Evolutionary conservation across 768 basidiomycete species (phyloP), one percentile per base, ranked within the genome.

Genomic region (Boletus fagicola): DNA sequence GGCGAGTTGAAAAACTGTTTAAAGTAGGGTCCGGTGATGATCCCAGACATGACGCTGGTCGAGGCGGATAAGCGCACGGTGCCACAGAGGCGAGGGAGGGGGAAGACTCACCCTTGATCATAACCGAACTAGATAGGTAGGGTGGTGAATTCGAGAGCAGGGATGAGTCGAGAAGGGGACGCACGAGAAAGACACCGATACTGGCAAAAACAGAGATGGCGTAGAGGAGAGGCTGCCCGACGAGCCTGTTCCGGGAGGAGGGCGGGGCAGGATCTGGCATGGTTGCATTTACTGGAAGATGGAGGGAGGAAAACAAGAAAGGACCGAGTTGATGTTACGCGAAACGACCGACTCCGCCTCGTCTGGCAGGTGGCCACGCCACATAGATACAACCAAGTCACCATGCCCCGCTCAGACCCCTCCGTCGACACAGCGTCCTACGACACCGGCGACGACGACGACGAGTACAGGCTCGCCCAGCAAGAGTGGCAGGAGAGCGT

Each of bases 401-500:
- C 39, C 63, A 90, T 90, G 88, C 82, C 88, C 54, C 73, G 63
- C 42, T 90, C 87, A 31, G 75, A 80, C 59, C 69, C 72, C 61
- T 90, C 87, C 35, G 66, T 87, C 56, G 88, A 90, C 73, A 71
- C 82, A 43, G 58, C 56, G 20, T 84, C 82, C 35, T 83, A 82
- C 68, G 84, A 85, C 69, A 65, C 64, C 30, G 4, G 85, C 61
- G 88, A 85, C 70, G 68, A 72, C 38, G 85, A 87, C 61, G 88
- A 90, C 56, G 90, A 93, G 65, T 84, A 83, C 63, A 83, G 78
- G 40, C 76, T 88, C 47, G 89, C 90, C 3, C 90, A 94, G 72
- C 81, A 88, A 69, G 94, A 97, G 76, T 96, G 94, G 94, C 88
- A 94, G 65, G 94, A 97, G 72, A 91, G 88, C 66, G 67, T 96